Conservation (phyloP, 352 stramenopile species). For the Pythium grandisporangium region DNA sequence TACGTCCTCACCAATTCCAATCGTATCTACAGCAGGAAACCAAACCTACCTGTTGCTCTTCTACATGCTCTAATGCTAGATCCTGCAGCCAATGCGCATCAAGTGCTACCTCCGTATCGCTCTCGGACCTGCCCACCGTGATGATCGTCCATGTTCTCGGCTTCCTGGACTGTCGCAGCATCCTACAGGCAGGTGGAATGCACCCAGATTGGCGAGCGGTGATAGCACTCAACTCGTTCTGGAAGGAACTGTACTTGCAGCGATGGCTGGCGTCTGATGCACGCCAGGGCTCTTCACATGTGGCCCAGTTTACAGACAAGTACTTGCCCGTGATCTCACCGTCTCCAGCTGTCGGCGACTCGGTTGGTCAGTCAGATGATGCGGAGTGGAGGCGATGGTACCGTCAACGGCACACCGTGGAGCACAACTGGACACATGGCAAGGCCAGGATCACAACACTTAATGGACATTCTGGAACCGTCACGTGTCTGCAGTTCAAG, state of each 20-base stretch:
- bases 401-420: slow-evolving; percentile 15
- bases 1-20: too few relatives aligned
- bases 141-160: slow-evolving; percentile 8
- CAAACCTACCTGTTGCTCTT: too few relatives aligned
- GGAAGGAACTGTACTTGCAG: slow-evolving; percentile 12
- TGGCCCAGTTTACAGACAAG: neutral
- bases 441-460: slow-evolving; percentile 18
- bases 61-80: too few relatives aligned
- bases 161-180: slow-evolving; percentile 7
- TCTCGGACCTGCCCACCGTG: slow-evolving; percentile 12
- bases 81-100: too few relatives aligned
- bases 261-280: slow-evolving; percentile 9
- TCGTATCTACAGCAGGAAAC: too few relatives aligned
- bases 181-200: slow-evolving; percentile 5
- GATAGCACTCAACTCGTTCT: slow-evolving; percentile 12
- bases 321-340: too few relatives aligned
- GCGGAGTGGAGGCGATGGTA: slow-evolving; percentile 10
- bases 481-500: slow-evolving; percentile 20
- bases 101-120: too few relatives aligned
- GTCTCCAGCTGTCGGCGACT: too few relatives aligned
- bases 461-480: slow-evolving; percentile 15
- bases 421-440: slow-evolving; percentile 13
- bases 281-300: slow-evolving; percentile 3
- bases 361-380: too few relatives aligned
- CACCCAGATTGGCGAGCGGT: slow-evolving; percentile 13